A percentile compares a stretch with the other conserved stretches of the same genome.
Conservation (phyloP, 2,329 filamentous ascomycete species). For the Arthrobotrys iridis region DNA sequence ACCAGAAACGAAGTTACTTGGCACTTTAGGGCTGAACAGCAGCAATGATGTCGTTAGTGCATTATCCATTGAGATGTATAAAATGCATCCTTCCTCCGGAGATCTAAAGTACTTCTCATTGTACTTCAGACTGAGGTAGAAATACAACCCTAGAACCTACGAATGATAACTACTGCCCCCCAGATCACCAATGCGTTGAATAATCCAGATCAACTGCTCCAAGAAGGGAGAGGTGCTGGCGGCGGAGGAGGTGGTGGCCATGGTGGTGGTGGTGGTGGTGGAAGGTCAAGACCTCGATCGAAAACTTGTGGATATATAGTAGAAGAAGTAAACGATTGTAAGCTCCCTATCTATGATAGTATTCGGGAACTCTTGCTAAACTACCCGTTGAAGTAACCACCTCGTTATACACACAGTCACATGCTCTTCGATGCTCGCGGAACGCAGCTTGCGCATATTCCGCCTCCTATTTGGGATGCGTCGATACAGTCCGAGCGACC, state of each 20-base stretch:
- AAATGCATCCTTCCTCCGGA: background rate
- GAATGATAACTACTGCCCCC: background rate
- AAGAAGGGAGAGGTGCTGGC: constrained; percentile 12
- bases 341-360: too few relatives aligned
- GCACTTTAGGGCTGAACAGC: background rate
- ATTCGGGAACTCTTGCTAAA: background rate
- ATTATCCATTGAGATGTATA: background rate
- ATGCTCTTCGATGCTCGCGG: background rate
- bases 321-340: background rate
- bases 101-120: background rate
- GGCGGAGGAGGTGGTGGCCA: constrained; percentile 7
- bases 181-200: background rate
- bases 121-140: background rate
- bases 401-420: background rate
- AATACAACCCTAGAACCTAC: background rate
- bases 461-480: constrained; percentile 17
- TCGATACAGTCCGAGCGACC: background rate
- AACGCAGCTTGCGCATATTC: constrained; percentile 9
- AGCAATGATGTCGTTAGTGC: background rate
- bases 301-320: constrained; percentile 17
- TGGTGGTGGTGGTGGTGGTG: constrained; percentile 6
- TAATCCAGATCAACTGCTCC: background rate
- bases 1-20: background rate
- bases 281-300: constrained; percentile 11
- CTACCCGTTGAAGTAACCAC: background rate